These are phyloP conservation scores for Metschnikowia aberdeeniae DNA, from an alignment of 805 yeast species.

Conservation along the genomic window DNA sequence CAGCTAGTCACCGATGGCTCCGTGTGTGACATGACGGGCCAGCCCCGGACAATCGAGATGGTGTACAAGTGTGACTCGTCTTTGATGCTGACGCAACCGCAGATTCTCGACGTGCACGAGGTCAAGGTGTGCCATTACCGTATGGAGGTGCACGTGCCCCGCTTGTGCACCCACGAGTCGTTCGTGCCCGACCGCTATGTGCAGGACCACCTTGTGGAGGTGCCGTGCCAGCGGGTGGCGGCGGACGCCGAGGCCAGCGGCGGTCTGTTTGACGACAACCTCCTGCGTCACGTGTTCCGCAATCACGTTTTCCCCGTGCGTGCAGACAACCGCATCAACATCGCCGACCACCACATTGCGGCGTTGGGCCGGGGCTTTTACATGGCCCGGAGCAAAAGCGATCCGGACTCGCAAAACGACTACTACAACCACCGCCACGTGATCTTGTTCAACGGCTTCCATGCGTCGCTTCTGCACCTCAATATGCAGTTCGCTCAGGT, in stretches of 20 bases:
- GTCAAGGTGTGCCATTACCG: slow-evolving; percentile 55
- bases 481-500: slow-evolving; percentile 19
- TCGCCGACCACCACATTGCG: slow-evolving; percentile 22
- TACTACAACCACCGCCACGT: slow-evolving; percentile 24
- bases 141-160: slow-evolving; percentile 47
- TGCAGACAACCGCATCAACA: slow-evolving; percentile 22
- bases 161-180: slow-evolving; percentile 42
- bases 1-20: slow-evolving; percentile 46
- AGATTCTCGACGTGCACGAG: slow-evolving; percentile 45
- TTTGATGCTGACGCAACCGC: slow-evolving; percentile 7
- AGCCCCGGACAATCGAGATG: slow-evolving; percentile 51
- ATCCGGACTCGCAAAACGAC: slow-evolving; percentile 10
- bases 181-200: slow-evolving; percentile 23
- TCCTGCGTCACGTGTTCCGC: slow-evolving; percentile 5
- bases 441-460: slow-evolving; percentile 21
- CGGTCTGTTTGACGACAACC: slow-evolving; percentile 8
- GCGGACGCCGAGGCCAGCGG: neutral
- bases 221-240: slow-evolving; percentile 25
- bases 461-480: slow-evolving; percentile 14
- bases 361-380: slow-evolving; percentile 34
- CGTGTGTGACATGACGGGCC: slow-evolving; percentile 54
- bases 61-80: slow-evolving; percentile 52
- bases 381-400: slow-evolving; percentile 15
- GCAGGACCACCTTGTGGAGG: slow-evolving; percentile 24
- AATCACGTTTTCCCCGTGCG: slow-evolving; percentile 25